Evolutionary conservation across 495 filamentous ascomycete species (phyloP).

Genomic region (Podospora appendiculata): DNA sequence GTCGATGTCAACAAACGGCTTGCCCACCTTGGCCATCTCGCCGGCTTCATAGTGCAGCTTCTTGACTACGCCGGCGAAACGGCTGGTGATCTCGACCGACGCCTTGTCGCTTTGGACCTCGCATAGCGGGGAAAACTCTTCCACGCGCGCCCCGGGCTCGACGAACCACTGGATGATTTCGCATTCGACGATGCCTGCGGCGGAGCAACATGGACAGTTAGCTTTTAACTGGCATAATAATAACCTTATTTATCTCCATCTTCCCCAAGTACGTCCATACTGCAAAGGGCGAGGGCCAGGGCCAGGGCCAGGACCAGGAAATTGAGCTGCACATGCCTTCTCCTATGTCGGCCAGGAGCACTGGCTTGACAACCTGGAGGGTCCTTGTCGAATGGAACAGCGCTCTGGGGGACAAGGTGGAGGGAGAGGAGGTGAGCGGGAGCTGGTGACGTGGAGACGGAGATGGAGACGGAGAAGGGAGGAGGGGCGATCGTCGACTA

Average conservation of each 20-base stretch:
- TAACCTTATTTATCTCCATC: no score
- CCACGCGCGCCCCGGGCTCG: slow-evolving; percentile 87
- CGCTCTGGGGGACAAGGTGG: slow-evolving; percentile 18
- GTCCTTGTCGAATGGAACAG: slow-evolving; percentile 54
- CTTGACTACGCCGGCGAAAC: slow-evolving; percentile 92
- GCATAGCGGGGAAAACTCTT: slow-evolving; percentile 96
- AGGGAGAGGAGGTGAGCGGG: no score
- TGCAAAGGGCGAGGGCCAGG: no score
- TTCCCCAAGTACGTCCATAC: no score
- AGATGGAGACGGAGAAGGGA: not conserved
- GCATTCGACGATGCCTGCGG: slow-evolving; percentile 85
- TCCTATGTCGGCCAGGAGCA: slow-evolving; percentile 90
- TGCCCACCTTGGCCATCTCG: slow-evolving; percentile 91
- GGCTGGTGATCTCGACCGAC: slow-evolving; percentile 95
- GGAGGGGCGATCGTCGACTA: not conserved
- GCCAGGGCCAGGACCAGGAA: not conserved
- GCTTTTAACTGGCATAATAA: not conserved
- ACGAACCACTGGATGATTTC: slow-evolving; percentile 99
- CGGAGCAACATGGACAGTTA: not conserved
- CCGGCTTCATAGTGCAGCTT: slow-evolving; percentile 93
- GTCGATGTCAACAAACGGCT: slow-evolving; percentile 74
- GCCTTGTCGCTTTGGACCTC: slow-evolving; percentile 99
- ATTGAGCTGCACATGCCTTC: slow-evolving; percentile 56
- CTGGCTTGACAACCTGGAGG: slow-evolving; percentile 66
- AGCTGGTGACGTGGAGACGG: no score